Evolutionary conservation across 139 green algal genomes (phyloP), one percentile per base, ranked within the genome.

Genomic region (Pleodorina starrii): DNA sequence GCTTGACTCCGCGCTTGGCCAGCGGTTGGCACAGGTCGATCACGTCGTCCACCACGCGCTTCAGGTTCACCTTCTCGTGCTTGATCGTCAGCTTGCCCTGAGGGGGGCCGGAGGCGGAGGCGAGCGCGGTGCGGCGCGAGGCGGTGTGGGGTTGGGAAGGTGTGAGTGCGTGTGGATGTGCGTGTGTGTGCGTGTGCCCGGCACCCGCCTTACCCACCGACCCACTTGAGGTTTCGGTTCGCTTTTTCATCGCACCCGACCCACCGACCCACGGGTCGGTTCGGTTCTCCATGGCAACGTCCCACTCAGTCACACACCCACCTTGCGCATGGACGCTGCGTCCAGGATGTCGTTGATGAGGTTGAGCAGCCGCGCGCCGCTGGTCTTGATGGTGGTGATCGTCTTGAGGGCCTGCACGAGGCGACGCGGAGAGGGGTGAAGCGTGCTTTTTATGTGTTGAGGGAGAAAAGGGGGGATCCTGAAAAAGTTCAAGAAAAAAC

Each of bases 281-380:
- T n/a, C n/a, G n/a, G n/a, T n/a, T n/a, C n/a, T n/a, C n/a, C n/a
- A n/a, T n/a, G n/a, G n/a, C n/a, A n/a, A n/a, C n/a, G n/a, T n/a
- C n/a, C n/a, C n/a, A n/a, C n/a, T n/a, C n/a, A n/a, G n/a, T n/a
- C n/a, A n/a, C n/a, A n/a, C n/a, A n/a, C 54, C 54, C 68, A 93
- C 90, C 82, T 89, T 75, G 32, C 85, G 63, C 88, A 92, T 92
- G 80, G 91, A 85, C 3, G 92, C 90, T 5, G 90, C 90, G 38
- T 95, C 90, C 76, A 95, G 86, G 54, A 95, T 93, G 84, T 95
- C 90, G 83, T 95, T 93, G 74, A 95, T 91, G 1, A 95, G 82
- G 73, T 92, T 93, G 57, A 93, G 89, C 77, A 95, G 86, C 0
- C 92, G 90, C 17, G 89, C 77, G 25, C 92, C 92, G 57, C 83